Percentiles rank a stretch among this genome's conserved stretches.
Conservation (phyloP, 495 filamentous ascomycete genomes). For the Aspergillus bridgeri region DNA sequence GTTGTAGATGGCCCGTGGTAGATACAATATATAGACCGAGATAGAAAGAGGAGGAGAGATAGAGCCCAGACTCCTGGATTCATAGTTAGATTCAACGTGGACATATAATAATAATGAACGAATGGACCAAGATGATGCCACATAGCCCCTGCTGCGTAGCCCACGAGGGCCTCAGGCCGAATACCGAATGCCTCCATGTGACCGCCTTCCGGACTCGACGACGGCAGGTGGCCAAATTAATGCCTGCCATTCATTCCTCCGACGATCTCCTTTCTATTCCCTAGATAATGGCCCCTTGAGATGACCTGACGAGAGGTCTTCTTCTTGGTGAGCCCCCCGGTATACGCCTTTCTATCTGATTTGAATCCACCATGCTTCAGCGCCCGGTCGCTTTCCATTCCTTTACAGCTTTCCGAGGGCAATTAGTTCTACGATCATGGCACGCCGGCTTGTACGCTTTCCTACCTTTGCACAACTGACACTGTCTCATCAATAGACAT, state of each 20-base stretch:
- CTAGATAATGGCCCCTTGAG: slow-evolving; percentile 20
- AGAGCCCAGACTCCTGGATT: background rate
- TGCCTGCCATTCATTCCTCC: slow-evolving; percentile 1
- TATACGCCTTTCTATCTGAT: slow-evolving; percentile 5
- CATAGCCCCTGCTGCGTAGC: background rate
- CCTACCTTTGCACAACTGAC: background rate
- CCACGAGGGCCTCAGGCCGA: slow-evolving; percentile 1
- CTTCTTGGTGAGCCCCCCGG: slow-evolving; percentile 25
- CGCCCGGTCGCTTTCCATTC: slow-evolving; percentile 16
- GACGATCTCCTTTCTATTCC: slow-evolving; percentile 10
- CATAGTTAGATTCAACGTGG: background rate
- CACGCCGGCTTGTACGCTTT: slow-evolving; percentile 44
- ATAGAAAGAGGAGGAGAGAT: background rate
- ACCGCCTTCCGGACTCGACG: slow-evolving; percentile 13
- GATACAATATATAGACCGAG: background rate
- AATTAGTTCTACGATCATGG: slow-evolving; percentile 34
- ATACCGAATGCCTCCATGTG: slow-evolving; percentile 9
- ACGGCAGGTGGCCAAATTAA: background rate
- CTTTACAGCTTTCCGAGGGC: slow-evolving; percentile 36
- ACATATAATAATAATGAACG: too few relatives aligned
- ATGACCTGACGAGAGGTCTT: slow-evolving; percentile 30
- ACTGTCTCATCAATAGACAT: background rate
- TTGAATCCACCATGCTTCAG: slow-evolving; percentile 25
- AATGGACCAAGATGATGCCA: too few relatives aligned
- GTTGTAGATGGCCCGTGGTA: background rate